phyloP scores from a whole-genome alignment of 2,329 filamentous ascomycete genomes.

The Teratosphaeria destructans region DNA sequence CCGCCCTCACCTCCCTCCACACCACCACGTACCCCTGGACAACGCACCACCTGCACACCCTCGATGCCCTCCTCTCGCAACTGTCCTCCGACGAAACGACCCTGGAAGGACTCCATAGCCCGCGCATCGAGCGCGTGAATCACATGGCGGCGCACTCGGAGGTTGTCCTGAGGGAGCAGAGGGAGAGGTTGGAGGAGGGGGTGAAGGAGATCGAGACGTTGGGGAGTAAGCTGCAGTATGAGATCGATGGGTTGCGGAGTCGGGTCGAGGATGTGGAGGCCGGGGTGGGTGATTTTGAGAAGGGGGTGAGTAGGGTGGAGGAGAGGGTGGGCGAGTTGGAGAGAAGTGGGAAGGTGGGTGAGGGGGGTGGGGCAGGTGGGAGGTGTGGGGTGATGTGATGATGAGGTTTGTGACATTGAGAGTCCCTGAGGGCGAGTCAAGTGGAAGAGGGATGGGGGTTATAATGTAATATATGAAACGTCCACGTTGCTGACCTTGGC shows the following conservation, averaged over 20 bases:
- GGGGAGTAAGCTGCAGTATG: constrained; percentile 81
- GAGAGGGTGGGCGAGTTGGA: constrained; percentile 41
- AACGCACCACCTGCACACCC: constrained; percentile 42
- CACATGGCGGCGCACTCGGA: constrained; percentile 56
- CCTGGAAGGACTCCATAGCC: constrained; percentile 57
- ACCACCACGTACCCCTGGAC: constrained; percentile 47
- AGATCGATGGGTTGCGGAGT: constrained; percentile 67
- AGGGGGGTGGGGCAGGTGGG: constrained; percentile 11
- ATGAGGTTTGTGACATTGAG: not conserved
- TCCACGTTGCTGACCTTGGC: too few relatives aligned
- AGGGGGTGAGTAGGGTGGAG: constrained; percentile 43
- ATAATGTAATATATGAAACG: too few relatives aligned
- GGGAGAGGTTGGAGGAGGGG: constrained; percentile 56
- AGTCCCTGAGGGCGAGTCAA: not conserved
- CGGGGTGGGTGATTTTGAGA: constrained; percentile 67
- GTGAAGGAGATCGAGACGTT: constrained; percentile 71
- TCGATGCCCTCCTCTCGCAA: constrained; percentile 43
- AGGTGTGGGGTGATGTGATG: constrained; percentile 15
- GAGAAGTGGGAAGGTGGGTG: constrained; percentile 57
- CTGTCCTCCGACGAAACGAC: constrained; percentile 55
- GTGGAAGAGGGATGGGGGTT: too few relatives aligned
- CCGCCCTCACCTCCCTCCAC: constrained; percentile 35
- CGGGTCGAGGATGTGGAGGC: constrained; percentile 83
- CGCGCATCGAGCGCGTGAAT: constrained; percentile 60
- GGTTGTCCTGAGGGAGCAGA: constrained; percentile 60